phyloP scores from a whole-genome alignment of 306 rosid species.

The Lagenaria siceraria region DNA sequence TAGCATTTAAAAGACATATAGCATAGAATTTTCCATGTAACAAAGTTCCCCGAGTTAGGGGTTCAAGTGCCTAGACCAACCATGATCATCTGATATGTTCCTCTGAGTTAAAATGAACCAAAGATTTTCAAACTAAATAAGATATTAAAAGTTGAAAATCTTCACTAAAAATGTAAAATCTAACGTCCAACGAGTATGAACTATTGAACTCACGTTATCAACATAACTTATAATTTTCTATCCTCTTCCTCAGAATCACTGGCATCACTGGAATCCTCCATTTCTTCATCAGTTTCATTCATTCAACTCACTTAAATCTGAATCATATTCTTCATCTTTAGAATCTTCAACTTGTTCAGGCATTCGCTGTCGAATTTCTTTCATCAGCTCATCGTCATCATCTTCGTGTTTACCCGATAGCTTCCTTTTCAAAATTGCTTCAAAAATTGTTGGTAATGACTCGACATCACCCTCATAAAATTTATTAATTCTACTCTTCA shows the following conservation, averaged over 20 bases:
- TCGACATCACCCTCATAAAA: slow-evolving; percentile 41
- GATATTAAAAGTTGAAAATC: background rate
- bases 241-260: slow-evolving; percentile 10
- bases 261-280: slow-evolving; percentile 4
- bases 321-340: slow-evolving; percentile 18
- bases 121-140: background rate
- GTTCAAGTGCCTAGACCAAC: background rate
- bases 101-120: background rate
- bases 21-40: background rate
- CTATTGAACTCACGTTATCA: background rate
- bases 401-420: slow-evolving; percentile 44
- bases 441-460: slow-evolving; percentile 54
- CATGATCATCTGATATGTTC: background rate
- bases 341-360: slow-evolving; percentile 10
- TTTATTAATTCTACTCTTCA: slow-evolving; percentile 43
- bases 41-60: background rate
- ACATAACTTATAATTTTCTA: background rate
- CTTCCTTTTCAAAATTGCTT: slow-evolving; percentile 54
- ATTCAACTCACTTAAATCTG: slow-evolving; percentile 13
- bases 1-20: background rate
- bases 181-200: background rate
- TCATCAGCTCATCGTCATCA: slow-evolving; percentile 40
- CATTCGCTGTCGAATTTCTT: slow-evolving; percentile 32
- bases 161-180: background rate
- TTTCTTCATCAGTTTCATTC: slow-evolving; percentile 14